A percentile compares a stretch with the other conserved stretches of the same genome.
These are phyloP conservation scores for Lactarius hatsudake DNA, from an alignment of 768 basidiomycete genomes.

Conservation along the genomic window DNA sequence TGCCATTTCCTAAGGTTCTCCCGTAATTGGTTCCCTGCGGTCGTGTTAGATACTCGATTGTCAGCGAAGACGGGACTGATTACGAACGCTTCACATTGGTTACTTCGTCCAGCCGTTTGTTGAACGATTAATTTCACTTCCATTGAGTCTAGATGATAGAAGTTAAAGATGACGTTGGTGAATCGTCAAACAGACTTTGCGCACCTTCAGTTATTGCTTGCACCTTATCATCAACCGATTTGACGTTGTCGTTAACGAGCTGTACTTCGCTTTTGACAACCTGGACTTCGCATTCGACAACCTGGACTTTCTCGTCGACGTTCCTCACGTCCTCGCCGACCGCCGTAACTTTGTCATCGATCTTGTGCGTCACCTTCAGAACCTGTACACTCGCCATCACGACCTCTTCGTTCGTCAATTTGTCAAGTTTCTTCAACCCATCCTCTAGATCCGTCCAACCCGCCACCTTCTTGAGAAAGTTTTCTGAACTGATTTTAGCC, in stretches of 20 bases:
- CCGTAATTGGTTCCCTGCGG: background rate
- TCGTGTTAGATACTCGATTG: background rate
- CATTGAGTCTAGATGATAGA: background rate
- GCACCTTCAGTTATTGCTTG: background rate
- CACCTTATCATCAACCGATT: background rate
- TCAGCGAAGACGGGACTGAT: background rate
- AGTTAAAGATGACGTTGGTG: background rate
- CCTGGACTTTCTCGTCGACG: too few species aligned
- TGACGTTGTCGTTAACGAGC: background rate
- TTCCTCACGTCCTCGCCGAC: background rate
- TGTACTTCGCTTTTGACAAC: background rate
- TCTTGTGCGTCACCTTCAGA: background rate
- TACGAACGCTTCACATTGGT: background rate
- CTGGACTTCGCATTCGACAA: too few species aligned
- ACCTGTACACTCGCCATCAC: background rate
- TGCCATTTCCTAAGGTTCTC: background rate
- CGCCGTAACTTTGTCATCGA: background rate
- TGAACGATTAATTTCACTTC: too few species aligned
- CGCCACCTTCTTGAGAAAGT: background rate
- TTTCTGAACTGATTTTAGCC: background rate
- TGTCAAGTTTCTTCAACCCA: background rate
- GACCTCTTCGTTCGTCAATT: background rate
- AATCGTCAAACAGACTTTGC: background rate
- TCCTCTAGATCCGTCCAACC: background rate
- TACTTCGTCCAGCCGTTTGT: background rate